Evolutionary conservation across 2,329 filamentous ascomycete species (phyloP), one percentile per base, ranked within the genome.

Genomic region (Samsoniella hepiali): DNA sequence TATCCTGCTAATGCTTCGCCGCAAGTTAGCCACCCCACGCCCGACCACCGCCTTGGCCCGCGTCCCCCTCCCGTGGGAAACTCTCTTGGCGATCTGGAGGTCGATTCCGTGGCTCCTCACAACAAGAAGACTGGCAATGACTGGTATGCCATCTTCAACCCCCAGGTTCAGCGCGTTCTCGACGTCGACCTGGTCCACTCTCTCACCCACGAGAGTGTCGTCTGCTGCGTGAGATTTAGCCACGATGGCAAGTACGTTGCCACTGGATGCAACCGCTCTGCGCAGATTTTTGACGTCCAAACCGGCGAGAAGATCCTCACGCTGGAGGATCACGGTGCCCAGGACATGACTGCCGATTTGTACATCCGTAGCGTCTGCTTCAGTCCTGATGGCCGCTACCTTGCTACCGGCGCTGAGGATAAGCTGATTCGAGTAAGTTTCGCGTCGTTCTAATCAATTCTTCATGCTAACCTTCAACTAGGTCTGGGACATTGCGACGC

Each of bases 311-410:
- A 94, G 75, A 88, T 98, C 60, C 95, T 91, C 68, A 89, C 95
- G 64, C 82, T 98, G 40, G 92, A 97, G 75, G 95, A 99, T 71
- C 90, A 94, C 69, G 89, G 84, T 53, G 91, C 93, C 53, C 69
- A 71, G 10, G 92, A 96, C 68, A 88, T 93, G 70, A 89, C 91
- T 62, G 93, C 94, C 34, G 95, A 99, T 77, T 82, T 99, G 38
- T 99, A 98, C 77, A 99, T 99, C 70, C 84, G 95, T 70, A 98
- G 94, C 72, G 95, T 99, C 62, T 99, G 95, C 82, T 99, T 99
- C 83, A 98, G 94, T 74, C 95, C 95, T 13, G 93, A 98, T 75
- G 94, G 95, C 65, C 90, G 90, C 72, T 97, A 92, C 71, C 85
- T 99, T 40, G 95, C 95, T 5, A 99, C 95, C 17, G 95, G 95